These are phyloP conservation scores for Aspergillus transmontanensis DNA, from an alignment of 2,329 filamentous ascomycete genomes.

Conservation along the genomic window DNA sequence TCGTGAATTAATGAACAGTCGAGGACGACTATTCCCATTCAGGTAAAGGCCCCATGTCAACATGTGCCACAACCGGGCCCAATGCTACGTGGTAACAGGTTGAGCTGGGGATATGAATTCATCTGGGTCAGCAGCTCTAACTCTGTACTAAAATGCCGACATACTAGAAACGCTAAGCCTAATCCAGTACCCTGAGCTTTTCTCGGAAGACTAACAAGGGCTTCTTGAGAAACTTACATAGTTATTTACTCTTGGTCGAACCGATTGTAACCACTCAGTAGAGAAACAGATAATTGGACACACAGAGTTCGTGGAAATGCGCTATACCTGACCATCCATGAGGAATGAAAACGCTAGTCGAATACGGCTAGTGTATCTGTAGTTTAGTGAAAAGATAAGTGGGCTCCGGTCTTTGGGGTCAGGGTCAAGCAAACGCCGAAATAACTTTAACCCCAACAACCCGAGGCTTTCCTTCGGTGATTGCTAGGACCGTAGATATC, in stretches of 20 bases:
- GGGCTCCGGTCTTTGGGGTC: background rate
- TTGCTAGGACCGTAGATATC: background rate
- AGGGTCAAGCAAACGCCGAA: background rate
- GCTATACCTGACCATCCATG: no score
- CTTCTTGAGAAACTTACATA: no score
- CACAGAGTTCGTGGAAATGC: no score
- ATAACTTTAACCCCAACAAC: background rate
- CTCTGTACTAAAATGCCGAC: background rate
- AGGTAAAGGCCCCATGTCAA: background rate
- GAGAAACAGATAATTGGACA: no score
- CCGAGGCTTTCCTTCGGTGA: background rate
- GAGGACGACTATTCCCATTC: background rate
- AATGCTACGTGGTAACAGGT: background rate
- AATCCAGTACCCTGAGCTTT: background rate
- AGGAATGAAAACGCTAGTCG: accelerated
- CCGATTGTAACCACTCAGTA: no score
- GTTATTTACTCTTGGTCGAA: no score
- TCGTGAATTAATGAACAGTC: background rate
- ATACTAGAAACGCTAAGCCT: background rate
- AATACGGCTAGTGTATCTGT: background rate
- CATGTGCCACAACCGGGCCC: background rate
- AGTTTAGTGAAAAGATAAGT: background rate
- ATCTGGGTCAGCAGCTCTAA: background rate
- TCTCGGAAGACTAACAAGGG: no score
- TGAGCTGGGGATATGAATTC: no score